Percentiles rank a stretch among this genome's conserved stretches.
Evolutionary conservation across 805 yeast genomes (phyloP).

Genomic region (Zygotorulaspora danielsina): DNA sequence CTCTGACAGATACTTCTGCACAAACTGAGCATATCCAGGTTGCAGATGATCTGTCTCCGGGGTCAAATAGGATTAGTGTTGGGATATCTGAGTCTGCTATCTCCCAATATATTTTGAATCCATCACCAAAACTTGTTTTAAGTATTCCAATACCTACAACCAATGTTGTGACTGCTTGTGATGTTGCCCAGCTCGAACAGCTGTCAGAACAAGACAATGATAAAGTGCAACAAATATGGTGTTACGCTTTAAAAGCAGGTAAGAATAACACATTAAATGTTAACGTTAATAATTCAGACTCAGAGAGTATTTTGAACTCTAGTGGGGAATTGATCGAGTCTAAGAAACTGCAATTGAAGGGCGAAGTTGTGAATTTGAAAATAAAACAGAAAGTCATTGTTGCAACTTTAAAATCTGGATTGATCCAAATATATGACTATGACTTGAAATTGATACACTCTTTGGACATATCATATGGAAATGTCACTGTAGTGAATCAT

Average conservation of each 20-base stretch:
- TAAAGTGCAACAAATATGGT: conserved; percentile 23
- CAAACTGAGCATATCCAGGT: conserved; percentile 28
- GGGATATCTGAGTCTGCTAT: conserved; percentile 36
- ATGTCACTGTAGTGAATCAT: conserved; percentile 22
- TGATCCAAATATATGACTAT: conserved; percentile 28
- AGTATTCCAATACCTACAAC: conserved; percentile 36
- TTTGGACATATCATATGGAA: conserved; percentile 22
- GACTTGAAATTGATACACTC: conserved; percentile 25
- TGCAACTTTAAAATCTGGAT: conserved; percentile 29
- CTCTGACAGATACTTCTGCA: conserved; percentile 24
- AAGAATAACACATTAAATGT: conserved; percentile 22
- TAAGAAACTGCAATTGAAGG: conserved; percentile 17
- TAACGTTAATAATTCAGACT: conserved; percentile 13
- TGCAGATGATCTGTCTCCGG: conserved; percentile 22
- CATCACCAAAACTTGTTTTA: conserved; percentile 35
- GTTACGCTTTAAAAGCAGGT: conserved; percentile 23
- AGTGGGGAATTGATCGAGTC: conserved; percentile 15
- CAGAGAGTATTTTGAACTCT: conserved; percentile 15
- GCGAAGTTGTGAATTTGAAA: conserved; percentile 19
- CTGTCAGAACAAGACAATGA: conserved; percentile 10
- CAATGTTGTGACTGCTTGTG: conserved; percentile 33
- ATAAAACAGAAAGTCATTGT: conserved; percentile 23
- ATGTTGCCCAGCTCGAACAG: conserved; percentile 15
- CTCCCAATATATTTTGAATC: conserved; percentile 35
- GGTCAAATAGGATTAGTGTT: conserved; percentile 31